Evolutionary conservation across 108 stramenopile genomes (phyloP).

Genomic region (Pelagomonas calceolata): DNA sequence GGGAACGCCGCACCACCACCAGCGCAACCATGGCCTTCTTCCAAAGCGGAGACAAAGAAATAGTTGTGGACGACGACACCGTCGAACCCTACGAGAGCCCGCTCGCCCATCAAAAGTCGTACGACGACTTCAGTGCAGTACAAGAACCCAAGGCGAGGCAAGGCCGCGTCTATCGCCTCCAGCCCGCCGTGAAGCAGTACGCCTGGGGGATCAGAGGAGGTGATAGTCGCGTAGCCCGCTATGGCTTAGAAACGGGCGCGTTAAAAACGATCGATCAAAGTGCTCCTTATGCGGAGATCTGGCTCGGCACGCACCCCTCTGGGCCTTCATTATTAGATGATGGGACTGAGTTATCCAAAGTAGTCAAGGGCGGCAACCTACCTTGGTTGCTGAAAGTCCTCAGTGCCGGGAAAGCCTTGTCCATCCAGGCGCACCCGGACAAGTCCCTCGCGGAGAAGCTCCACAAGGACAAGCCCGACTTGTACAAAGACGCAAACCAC

Average conservation of each 20-base stretch:
- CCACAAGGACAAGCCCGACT: constrained; percentile 57
- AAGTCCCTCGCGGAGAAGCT: constrained; percentile 67
- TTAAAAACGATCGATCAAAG: background rate
- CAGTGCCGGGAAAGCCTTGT: constrained; percentile 58
- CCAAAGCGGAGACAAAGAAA: no score
- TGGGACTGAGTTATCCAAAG: background rate
- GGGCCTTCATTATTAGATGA: background rate
- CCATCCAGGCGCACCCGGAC: constrained; percentile 82
- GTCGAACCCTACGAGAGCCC: no score
- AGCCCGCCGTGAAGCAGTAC: constrained; percentile 1
- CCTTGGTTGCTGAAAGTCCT: constrained; percentile 82
- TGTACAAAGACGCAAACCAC: constrained; percentile 92
- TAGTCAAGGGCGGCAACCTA: constrained; percentile 27
- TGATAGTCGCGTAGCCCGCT: background rate
- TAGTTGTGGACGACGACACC: no score
- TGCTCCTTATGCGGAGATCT: background rate
- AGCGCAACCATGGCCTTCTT: no score
- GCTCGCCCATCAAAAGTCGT: no score
- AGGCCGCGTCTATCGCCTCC: background rate
- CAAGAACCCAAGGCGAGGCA: background rate
- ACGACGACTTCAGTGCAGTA: no score
- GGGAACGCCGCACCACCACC: no score
- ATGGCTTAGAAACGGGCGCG: background rate
- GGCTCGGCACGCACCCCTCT: background rate
- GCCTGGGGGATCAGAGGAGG: background rate